Base-by-base conservation (phyloP, 371 early-diverging fungal species). In the Zancudomyces culisetae region DNA sequence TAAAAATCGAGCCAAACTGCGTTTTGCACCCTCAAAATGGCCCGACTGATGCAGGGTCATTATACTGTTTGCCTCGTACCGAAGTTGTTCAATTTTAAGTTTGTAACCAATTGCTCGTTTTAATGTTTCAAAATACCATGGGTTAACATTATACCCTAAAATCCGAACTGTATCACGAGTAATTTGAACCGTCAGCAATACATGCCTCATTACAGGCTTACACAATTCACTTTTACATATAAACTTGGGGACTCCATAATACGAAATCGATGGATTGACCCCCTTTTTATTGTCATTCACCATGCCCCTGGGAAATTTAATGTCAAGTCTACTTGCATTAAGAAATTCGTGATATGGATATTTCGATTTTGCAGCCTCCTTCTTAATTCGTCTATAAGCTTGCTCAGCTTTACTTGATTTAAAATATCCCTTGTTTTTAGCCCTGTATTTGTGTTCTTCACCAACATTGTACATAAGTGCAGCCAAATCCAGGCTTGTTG, bases 81-180 rank as follows among this genome's bases (percentile, higher is more conserved):
- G 66, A 22, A 61, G 64, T 27, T 54, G 51, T 45, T 65, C 65
- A 55, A 61, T 60, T 54, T 65, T 64, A 1, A 66, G 58, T 10
- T 59, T 54, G 46, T 63, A 56, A 29, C 50, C 52, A 50, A 65
- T 65, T 51, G 63, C 65, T 30, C 58, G 60, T 42, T 57, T 52
- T 12, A 65, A 28, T 35, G 40, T 28, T 21, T 57, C 43, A 66
- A 66, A 65, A 18, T 63, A 56, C 15, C 35, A 41, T 42, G 55
- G 43, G 18, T 66, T 61, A 22, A 66, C 63, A 35, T 65, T 65
- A 53, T 65, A 65, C 26, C 65, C 66, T 0, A 65, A 60, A 64
- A 65, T 59, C 52, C 61, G 60, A 19, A 65, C 52, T 56, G 60
- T 66, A 21, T 66, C 66, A n/a, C 64, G 66, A 24, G 64, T 53